These are phyloP conservation scores for Cymbopogon citratus DNA, from an alignment of 176 grass and related monocot genomes.

Conservation along the genomic window DNA sequence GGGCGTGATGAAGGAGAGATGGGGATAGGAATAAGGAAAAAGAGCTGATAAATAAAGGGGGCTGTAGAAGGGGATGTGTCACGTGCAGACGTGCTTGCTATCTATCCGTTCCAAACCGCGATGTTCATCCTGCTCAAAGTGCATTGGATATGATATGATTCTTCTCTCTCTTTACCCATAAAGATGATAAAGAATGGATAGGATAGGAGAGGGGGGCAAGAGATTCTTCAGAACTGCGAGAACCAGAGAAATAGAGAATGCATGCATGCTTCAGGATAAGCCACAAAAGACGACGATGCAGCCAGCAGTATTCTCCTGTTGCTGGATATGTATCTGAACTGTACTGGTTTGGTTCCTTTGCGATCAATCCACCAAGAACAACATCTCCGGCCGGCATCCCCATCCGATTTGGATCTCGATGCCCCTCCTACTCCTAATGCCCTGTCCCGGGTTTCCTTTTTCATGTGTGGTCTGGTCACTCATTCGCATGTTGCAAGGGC, in stretches of 20 bases:
- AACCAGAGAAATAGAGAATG: neutral
- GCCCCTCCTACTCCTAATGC: slow-evolving; percentile 36
- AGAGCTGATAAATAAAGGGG: neutral
- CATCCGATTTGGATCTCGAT: slow-evolving; percentile 37
- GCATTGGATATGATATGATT: neutral
- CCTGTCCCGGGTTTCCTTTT: neutral
- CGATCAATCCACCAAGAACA: slow-evolving; percentile 6
- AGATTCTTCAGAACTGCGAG: neutral
- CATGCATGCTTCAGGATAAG: neutral
- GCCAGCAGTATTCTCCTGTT: neutral
- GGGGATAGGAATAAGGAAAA: neutral
- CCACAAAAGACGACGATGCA: neutral
- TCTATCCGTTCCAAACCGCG: neutral
- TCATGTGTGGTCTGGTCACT: neutral
- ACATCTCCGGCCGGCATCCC: neutral
- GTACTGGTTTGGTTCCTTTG: slow-evolving; percentile 28
- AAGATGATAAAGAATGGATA: neutral
- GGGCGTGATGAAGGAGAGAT: neutral
- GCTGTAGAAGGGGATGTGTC: neutral
- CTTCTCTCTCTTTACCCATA: neutral
- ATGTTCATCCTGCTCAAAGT: slow-evolving; percentile 13
- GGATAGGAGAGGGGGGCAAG: slow-evolving; percentile 20
- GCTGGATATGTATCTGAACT: slow-evolving; percentile 20
- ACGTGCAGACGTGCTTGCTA: neutral
- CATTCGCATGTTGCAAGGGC: neutral